phyloP scores from a whole-genome alignment of 352 stramenopile genomes.

The Phytophthora pluvialis region DNA sequence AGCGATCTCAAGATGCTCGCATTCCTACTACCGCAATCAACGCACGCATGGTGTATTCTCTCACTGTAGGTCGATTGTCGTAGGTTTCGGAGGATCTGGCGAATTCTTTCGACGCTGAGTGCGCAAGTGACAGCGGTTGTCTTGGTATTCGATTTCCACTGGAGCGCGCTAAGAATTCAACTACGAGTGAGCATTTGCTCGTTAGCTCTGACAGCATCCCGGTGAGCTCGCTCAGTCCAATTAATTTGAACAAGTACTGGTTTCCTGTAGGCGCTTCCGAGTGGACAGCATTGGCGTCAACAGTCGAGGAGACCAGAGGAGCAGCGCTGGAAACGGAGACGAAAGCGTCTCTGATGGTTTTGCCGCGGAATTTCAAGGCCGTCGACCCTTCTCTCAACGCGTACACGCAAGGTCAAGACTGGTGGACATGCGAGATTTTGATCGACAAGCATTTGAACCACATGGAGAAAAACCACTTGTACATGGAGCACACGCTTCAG shows the following conservation, averaged over 20 bases:
- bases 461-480: slow-evolving; percentile 47
- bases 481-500: slow-evolving; percentile 48
- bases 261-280: slow-evolving; percentile 6
- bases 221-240: slow-evolving; percentile 5
- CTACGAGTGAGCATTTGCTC: neutral
- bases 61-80: slow-evolving; percentile 31
- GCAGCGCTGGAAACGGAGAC: slow-evolving; percentile 1
- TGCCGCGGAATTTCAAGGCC: slow-evolving; percentile 17
- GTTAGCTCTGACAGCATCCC: neutral
- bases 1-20: neutral
- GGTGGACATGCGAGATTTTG: neutral
- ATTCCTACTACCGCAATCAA: neutral
- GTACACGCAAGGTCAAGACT: neutral
- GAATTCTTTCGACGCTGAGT: neutral
- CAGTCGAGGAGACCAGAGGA: slow-evolving; percentile 3
- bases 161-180: neutral
- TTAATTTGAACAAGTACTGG: slow-evolving; percentile 10
- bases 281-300: slow-evolving; percentile 15
- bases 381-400: neutral
- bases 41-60: slow-evolving; percentile 25
- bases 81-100: slow-evolving; percentile 6
- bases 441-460: slow-evolving; percentile 6
- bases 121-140: slow-evolving; percentile 1
- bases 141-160: slow-evolving; percentile 2
- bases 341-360: neutral